These are phyloP conservation scores for Aspergillus melleus DNA, from an alignment of 2,329 filamentous ascomycete genomes.

Conservation along the genomic window DNA sequence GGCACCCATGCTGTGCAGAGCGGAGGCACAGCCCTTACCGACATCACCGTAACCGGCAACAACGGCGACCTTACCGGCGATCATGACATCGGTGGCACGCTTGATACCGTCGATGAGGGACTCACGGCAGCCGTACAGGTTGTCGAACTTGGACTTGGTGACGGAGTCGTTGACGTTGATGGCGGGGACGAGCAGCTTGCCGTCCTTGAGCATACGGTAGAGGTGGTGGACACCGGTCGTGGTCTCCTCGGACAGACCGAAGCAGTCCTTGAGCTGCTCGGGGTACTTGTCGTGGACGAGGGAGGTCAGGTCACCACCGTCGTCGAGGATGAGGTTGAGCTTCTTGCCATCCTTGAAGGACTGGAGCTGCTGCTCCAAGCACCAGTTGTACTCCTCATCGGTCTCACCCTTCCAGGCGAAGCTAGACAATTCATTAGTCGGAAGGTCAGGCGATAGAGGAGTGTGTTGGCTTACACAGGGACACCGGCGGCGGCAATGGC, in stretches of 20 bases:
- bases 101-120: conserved; percentile 99
- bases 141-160: conserved; percentile 99
- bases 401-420: conserved; percentile 88
- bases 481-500: conserved; percentile 93
- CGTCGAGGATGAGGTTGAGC: conserved; percentile 98
- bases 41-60: conserved; percentile 99
- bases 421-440: conserved; percentile 30
- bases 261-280: conserved; percentile 97
- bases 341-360: conserved; percentile 96
- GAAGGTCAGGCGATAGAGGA: no score
- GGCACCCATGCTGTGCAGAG: conserved; percentile 95
- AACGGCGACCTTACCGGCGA: conserved; percentile 97
- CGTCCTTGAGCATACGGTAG: conserved; percentile 95
- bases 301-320: conserved; percentile 94
- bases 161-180: conserved; percentile 99
- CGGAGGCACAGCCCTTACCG: conserved; percentile 96
- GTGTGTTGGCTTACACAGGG: conserved; percentile 62
- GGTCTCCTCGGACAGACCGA: conserved; percentile 98
- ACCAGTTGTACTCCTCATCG: conserved; percentile 99
- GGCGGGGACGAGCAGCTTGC: conserved; percentile 84
- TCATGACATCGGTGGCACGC: conserved; percentile 99
- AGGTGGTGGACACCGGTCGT: conserved; percentile 99
- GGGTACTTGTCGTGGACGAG: conserved; percentile 98
- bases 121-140: conserved; percentile 99
- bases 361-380: conserved; percentile 93